Conservation (phyloP, 2,329 filamentous ascomycete species). For the Fusarium compactum region DNA sequence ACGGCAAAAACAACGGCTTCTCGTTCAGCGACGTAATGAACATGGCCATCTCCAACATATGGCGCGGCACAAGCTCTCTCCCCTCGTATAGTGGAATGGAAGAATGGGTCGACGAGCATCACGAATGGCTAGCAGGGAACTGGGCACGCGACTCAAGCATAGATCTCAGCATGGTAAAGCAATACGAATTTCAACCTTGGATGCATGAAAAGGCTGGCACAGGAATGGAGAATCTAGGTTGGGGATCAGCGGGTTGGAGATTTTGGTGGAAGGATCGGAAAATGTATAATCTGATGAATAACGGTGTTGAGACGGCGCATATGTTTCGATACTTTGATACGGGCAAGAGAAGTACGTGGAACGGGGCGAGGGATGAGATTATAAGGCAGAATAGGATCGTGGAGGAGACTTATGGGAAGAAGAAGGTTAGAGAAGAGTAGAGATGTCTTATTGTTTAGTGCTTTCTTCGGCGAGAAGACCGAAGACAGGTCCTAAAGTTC, state of each 20-base stretch:
- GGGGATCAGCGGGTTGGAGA: constrained; percentile 56
- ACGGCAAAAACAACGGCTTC: constrained; percentile 30
- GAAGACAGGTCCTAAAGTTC: not conserved
- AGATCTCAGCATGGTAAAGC: constrained; percentile 43
- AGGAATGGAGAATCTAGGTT: constrained; percentile 57
- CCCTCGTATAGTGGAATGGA: constrained; percentile 7
- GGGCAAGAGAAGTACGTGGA: constrained; percentile 55
- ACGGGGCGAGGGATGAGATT: constrained; percentile 51
- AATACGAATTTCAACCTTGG: constrained; percentile 52
- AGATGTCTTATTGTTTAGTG: too few relatives aligned
- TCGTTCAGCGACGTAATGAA: constrained; percentile 36
- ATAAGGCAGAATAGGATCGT: constrained; percentile 26
- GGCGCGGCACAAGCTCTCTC: constrained; percentile 17
- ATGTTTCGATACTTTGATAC: constrained; percentile 58
- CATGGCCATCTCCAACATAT: constrained; percentile 30
- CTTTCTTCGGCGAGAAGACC: not conserved
- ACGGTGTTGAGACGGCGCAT: constrained; percentile 56
- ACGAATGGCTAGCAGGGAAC: constrained; percentile 21
- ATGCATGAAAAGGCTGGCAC: constrained; percentile 57
- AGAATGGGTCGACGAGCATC: constrained; percentile 25
- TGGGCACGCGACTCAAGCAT: constrained; percentile 10
- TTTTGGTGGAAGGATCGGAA: constrained; percentile 55
- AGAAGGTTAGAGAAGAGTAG: constrained; percentile 6
- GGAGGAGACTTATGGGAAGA: not conserved
- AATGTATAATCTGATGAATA: constrained; percentile 55